A percentile compares a stretch with the other conserved stretches of the same genome.
phyloP scores from a whole-genome alignment of 192 early-diverging fungal species.

The Obelidium mucronatum region DNA sequence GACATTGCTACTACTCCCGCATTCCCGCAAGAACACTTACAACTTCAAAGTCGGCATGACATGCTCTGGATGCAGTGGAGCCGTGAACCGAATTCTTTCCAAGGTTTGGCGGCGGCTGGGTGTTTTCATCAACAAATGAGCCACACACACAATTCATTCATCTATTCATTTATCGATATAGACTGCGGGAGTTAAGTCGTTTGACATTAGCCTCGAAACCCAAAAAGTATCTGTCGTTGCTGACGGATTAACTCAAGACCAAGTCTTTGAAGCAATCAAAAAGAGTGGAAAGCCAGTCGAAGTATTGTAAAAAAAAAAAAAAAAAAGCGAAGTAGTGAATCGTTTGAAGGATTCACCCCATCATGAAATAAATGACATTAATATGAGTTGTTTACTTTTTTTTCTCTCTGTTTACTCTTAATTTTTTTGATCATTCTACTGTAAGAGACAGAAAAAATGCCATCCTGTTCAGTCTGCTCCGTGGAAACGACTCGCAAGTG shows the following conservation, averaged over 20 bases:
- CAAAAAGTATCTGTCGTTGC: conserved; percentile 64
- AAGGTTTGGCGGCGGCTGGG: conserved; percentile 47
- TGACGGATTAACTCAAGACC: conserved; percentile 53
- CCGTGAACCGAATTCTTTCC: conserved; percentile 71
- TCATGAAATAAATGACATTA: not conserved
- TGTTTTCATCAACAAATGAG: too few relatives aligned
- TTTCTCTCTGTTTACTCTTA: not conserved
- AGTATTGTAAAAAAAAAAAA: conserved; percentile 18
- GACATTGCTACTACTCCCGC: not conserved
- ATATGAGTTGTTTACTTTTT: too few relatives aligned
- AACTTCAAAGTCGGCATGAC: conserved; percentile 82
- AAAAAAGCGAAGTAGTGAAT: conserved; percentile 2
- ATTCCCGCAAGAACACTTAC: conserved; percentile 52
- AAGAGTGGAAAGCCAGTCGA: conserved; percentile 60
- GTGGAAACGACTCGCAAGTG: conserved; percentile 34
- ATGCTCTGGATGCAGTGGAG: conserved; percentile 79
- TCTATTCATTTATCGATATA: not conserved
- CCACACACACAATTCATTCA: not conserved
- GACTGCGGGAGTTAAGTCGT: conserved; percentile 56
- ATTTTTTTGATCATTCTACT: not conserved
- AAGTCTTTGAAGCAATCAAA: conserved; percentile 62
- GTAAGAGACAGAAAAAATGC: conserved; percentile 18
- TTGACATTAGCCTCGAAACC: conserved; percentile 63
- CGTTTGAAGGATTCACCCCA: not conserved
- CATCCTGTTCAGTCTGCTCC: conserved; percentile 22